Evolutionary conservation across 2,329 filamentous ascomycete genomes (phyloP).

Genomic region (Diaporthe sp.): DNA sequence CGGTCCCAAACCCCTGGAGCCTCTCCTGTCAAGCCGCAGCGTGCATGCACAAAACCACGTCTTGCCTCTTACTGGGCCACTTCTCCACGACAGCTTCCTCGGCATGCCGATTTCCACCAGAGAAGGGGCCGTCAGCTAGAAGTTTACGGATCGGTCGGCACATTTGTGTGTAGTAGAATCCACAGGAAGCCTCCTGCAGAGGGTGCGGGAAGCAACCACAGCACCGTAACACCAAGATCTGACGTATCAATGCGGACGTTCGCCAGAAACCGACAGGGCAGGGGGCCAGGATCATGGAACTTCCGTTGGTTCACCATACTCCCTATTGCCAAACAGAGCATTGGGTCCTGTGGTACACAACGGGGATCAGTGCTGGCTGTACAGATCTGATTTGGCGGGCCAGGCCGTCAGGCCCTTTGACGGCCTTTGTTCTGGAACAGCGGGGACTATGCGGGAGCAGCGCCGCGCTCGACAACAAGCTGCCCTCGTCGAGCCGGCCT

Average conservation of each 20-base stretch:
- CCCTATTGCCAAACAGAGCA: constrained; percentile 17
- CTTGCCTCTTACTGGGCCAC: background rate
- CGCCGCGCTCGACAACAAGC: constrained; percentile 16
- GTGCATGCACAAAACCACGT: background rate
- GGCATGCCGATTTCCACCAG: background rate
- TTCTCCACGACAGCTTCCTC: constrained; percentile 20
- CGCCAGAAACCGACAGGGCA: constrained; percentile 12
- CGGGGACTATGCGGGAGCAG: constrained; percentile 28
- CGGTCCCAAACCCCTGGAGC: constrained; percentile 25
- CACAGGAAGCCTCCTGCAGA: constrained; percentile 5
- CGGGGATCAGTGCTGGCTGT: constrained; percentile 12
- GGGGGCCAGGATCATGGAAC: constrained; percentile 31
- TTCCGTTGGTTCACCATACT: constrained; percentile 28
- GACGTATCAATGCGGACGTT: constrained; percentile 14
- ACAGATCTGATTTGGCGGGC: constrained; percentile 26
- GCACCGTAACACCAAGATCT: constrained; percentile 19
- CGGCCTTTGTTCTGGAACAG: constrained; percentile 30
- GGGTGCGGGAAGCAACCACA: constrained; percentile 10
- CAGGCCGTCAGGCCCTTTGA: constrained; percentile 29
- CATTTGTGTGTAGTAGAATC: background rate
- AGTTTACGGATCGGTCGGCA: constrained; percentile 6
- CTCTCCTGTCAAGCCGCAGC: constrained; percentile 15
- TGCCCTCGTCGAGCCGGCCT: constrained; percentile 32
- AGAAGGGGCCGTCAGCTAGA: background rate
- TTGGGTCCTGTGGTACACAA: constrained; percentile 1